Conservation (phyloP, 257 asterid species). For the Leonotis leonurus region DNA sequence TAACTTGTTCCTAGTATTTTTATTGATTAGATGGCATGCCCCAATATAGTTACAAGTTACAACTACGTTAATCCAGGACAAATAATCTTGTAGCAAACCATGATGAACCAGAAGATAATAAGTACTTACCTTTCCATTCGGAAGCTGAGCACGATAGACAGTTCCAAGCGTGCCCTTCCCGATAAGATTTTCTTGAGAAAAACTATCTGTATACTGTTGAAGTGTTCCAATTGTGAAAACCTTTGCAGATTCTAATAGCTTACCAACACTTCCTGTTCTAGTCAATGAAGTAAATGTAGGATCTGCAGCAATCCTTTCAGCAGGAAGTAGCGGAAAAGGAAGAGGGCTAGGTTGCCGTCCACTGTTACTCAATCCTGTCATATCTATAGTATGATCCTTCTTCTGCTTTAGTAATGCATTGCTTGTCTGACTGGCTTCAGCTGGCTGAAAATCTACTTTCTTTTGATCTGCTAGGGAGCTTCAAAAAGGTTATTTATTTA, state of each 20-base stretch:
- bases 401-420: slow-evolving; percentile 21
- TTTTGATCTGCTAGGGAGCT: slow-evolving; percentile 28
- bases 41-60: not conserved
- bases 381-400: slow-evolving; percentile 44
- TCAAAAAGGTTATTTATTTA: not conserved
- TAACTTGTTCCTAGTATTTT: not conserved
- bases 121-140: slow-evolving; percentile 66
- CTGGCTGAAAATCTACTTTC: slow-evolving; percentile 28
- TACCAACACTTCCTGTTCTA: slow-evolving; percentile 26
- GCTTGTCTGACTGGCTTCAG: slow-evolving; percentile 29
- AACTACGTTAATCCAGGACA: not conserved
- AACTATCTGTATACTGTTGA: slow-evolving; percentile 81
- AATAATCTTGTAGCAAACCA: not conserved
- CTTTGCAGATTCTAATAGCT: slow-evolving; percentile 30
- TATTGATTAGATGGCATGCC: not conserved
- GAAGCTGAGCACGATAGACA: slow-evolving; percentile 67
- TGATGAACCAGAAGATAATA: not conserved
- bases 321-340: slow-evolving; percentile 56
- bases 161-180: slow-evolving; percentile 78
- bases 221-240: slow-evolving; percentile 63
- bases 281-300: slow-evolving; percentile 46
- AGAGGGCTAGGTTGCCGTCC: slow-evolving; percentile 36
- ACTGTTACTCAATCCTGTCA: slow-evolving; percentile 23
- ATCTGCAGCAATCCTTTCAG: slow-evolving; percentile 50
- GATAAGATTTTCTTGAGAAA: slow-evolving; percentile 71